phyloP scores from a whole-genome alignment of 1,284 basidiomycete species.

The Microbotryomycetes sp. region DNA sequence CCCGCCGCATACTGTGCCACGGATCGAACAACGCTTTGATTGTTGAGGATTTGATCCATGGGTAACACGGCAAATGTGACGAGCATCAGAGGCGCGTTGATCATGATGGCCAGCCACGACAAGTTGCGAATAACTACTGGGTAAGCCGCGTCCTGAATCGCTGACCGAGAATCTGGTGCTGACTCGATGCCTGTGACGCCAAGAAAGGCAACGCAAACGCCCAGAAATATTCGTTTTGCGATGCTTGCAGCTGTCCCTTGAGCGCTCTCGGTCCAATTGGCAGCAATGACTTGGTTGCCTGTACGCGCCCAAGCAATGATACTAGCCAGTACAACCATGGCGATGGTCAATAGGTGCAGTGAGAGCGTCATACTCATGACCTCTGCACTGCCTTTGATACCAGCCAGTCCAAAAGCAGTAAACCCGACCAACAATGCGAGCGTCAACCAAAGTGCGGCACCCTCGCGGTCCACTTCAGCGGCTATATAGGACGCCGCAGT shows the following conservation, averaged over 20 bases:
- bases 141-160: conserved; percentile 52
- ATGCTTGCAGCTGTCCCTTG: conserved; percentile 39
- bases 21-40: conserved; percentile 49
- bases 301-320: conserved; percentile 49
- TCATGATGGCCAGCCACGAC: conserved; percentile 52
- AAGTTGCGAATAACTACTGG: conserved; percentile 56
- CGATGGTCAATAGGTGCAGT: conserved; percentile 46
- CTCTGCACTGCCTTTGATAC: conserved; percentile 55
- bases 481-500: conserved; percentile 59
- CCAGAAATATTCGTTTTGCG: conserved; percentile 52
- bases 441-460: conserved; percentile 50
- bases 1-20: conserved; percentile 54
- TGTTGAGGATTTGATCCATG: conserved; percentile 44
- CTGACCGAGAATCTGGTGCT: conserved; percentile 56
- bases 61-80: conserved; percentile 56
- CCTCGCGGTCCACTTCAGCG: conserved; percentile 54
- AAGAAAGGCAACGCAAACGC: conserved; percentile 59
- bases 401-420: conserved; percentile 51
- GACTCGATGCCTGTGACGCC: conserved; percentile 53
- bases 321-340: conserved; percentile 50
- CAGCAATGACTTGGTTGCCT: conserved; percentile 48
- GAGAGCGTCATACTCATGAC: not conserved
- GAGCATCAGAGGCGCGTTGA: conserved; percentile 53
- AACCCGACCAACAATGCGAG: conserved; percentile 51
- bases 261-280: conserved; percentile 50